Conservation (phyloP, 2,329 filamentous ascomycete genomes). For the Macroventuria anomochaeta region DNA sequence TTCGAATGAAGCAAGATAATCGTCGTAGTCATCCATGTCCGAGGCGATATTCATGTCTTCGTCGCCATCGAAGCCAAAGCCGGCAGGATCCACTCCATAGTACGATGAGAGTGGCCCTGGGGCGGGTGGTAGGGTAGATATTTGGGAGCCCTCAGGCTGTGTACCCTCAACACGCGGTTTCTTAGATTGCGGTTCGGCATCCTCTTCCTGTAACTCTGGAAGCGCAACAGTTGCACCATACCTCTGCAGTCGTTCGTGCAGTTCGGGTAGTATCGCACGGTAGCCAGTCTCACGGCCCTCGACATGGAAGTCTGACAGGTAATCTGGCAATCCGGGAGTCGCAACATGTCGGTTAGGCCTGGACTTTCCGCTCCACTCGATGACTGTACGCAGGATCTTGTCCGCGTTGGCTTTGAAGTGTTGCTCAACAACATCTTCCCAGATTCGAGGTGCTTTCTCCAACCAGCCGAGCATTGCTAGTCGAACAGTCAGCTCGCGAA, state of each 20-base stretch:
- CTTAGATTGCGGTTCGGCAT: conserved; percentile 1
- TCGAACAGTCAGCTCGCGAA: conserved; percentile 38
- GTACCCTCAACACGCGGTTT: not conserved
- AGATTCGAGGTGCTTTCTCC: conserved; percentile 24
- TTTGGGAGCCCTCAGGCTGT: not conserved
- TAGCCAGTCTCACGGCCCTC: not conserved
- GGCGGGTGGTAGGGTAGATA: not conserved
- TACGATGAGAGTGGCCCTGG: not conserved
- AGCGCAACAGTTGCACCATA: conserved; percentile 10
- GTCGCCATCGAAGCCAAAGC: not conserved
- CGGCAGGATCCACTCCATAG: not conserved
- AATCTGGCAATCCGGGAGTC: not conserved
- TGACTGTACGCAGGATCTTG: conserved; percentile 31
- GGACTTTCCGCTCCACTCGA: conserved; percentile 25
- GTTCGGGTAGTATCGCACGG: not conserved
- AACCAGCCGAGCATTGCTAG: conserved; percentile 46
- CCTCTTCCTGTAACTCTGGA: not conserved
- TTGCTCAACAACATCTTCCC: conserved; percentile 32
- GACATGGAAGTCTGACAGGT: not conserved
- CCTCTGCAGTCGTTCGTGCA: conserved; percentile 1
- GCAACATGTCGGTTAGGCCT: not conserved
- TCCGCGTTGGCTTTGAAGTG: conserved; percentile 38
- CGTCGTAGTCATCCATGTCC: not conserved
- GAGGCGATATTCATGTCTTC: not conserved
- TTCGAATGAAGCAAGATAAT: not conserved